phyloP scores from a whole-genome alignment of 331 rosid species.

The Dryas integrifolia region DNA sequence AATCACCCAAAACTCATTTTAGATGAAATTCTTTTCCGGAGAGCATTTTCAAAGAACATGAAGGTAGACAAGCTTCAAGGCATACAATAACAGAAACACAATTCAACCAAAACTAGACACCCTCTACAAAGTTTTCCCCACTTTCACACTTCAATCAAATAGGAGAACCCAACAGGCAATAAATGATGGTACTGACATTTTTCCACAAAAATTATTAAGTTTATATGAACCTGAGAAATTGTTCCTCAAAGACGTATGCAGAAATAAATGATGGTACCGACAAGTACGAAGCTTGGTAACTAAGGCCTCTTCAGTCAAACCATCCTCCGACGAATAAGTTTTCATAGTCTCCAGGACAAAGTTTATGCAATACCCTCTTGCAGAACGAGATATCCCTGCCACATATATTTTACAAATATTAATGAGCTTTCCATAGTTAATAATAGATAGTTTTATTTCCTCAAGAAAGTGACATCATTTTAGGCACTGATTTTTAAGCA shows the following conservation, averaged over 20 bases:
- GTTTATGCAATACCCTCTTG: conserved; percentile 85
- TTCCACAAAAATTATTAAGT: conserved; percentile 1
- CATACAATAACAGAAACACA: neutral
- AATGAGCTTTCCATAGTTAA: conserved; percentile 5
- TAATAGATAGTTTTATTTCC: neutral
- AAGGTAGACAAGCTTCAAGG: neutral
- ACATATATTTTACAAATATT: conserved; percentile 1
- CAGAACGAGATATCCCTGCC: conserved; percentile 83
- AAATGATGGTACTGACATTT: neutral
- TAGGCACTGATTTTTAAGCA: neutral
- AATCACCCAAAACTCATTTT: conserved; percentile 1
- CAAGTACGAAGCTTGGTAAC: conserved; percentile 90
- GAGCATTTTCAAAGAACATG: neutral
- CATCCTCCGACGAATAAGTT: conserved; percentile 71
- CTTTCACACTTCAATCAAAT: neutral
- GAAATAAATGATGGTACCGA: conserved; percentile 73
- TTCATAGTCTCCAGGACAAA: conserved; percentile 90
- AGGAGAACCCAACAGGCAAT: neutral
- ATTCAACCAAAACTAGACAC: neutral
- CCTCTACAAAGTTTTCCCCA: neutral
- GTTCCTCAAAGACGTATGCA: conserved; percentile 70
- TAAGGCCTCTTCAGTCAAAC: conserved; percentile 90
- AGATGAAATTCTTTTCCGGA: neutral
- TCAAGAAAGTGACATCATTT: neutral
- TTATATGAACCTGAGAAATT: conserved; percentile 62